These are phyloP conservation scores for Dactylellina haptotyla DNA, from an alignment of 2,329 filamentous ascomycete species.

Conservation along the genomic window DNA sequence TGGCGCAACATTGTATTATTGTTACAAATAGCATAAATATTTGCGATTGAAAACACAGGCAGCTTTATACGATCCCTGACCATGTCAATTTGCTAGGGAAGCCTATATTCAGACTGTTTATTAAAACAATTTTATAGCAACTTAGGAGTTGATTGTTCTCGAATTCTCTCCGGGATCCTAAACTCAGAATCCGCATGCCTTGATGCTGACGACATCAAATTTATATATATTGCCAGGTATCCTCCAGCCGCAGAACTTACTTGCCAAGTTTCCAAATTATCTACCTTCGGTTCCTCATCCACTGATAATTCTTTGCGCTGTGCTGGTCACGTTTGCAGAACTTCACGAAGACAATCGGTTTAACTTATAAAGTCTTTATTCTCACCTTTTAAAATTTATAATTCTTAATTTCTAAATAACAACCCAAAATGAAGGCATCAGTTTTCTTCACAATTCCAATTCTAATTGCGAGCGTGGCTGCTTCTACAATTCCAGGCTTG, in stretches of 20 bases:
- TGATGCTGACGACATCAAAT: too few species aligned
- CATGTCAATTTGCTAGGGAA: too few species aligned
- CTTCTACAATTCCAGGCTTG: neutral
- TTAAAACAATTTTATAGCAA: too few species aligned
- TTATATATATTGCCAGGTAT: too few species aligned
- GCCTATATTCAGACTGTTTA: too few species aligned
- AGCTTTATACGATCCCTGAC: too few species aligned
- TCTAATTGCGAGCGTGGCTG: neutral
- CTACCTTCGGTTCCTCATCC: neutral
- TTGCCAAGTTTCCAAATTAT: neutral
- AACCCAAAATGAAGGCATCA: neutral
- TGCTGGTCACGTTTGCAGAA: neutral
- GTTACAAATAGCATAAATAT: too few species aligned
- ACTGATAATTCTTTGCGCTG: neutral
- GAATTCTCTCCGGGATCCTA: too few species aligned
- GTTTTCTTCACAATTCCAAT: neutral
- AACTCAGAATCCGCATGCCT: too few species aligned
- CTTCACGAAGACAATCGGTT: neutral
- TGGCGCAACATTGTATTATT: too few species aligned
- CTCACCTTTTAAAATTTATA: neutral
- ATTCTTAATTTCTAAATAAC: neutral
- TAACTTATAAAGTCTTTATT: neutral
- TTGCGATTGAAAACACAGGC: too few species aligned
- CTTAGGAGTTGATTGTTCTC: too few species aligned
- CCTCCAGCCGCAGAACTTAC: neutral